A percentile compares a stretch with the other conserved stretches of the same genome.
Conservation (phyloP, 495 filamentous ascomycete genomes). For the Margaritispora aquatica region DNA sequence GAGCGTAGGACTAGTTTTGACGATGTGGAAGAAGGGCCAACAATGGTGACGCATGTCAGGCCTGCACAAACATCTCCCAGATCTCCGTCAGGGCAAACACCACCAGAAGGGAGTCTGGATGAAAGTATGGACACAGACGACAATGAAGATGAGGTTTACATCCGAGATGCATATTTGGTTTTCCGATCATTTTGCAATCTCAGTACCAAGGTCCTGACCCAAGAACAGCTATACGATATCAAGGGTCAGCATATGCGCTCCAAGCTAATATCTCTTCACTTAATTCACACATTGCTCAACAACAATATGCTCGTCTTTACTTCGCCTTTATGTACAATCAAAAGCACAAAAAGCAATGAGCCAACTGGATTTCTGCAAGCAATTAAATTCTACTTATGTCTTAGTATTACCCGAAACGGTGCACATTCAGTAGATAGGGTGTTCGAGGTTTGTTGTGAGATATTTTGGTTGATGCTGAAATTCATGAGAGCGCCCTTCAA, state of each 20-base stretch:
- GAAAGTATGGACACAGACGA: conserved; percentile 58
- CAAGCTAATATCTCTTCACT: conserved; percentile 88
- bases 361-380: conserved; percentile 90
- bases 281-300: conserved; percentile 89
- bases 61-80: conserved; percentile 43
- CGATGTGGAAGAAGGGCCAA: conserved; percentile 89
- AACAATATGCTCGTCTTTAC: conserved; percentile 85
- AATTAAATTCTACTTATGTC: conserved; percentile 89
- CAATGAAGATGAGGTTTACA: conserved; percentile 92
- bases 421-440: conserved; percentile 85
- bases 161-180: conserved; percentile 93
- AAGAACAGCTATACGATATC: conserved; percentile 88
- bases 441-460: conserved; percentile 94
- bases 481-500: conserved; percentile 92
- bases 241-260: conserved; percentile 95
- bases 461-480: conserved; percentile 95
- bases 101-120: conserved; percentile 42
- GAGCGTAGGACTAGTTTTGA: conserved; percentile 92
- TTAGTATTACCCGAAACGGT: conserved; percentile 90
- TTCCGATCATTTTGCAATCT: conserved; percentile 97
- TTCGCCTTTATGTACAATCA: conserved; percentile 83
- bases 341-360: conserved; percentile 76
- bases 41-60: conserved; percentile 81
- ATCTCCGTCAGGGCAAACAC: conserved; percentile 50
- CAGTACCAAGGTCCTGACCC: conserved; percentile 80